phyloP scores from a whole-genome alignment of 306 rosid species.

The Vigna radiata region DNA sequence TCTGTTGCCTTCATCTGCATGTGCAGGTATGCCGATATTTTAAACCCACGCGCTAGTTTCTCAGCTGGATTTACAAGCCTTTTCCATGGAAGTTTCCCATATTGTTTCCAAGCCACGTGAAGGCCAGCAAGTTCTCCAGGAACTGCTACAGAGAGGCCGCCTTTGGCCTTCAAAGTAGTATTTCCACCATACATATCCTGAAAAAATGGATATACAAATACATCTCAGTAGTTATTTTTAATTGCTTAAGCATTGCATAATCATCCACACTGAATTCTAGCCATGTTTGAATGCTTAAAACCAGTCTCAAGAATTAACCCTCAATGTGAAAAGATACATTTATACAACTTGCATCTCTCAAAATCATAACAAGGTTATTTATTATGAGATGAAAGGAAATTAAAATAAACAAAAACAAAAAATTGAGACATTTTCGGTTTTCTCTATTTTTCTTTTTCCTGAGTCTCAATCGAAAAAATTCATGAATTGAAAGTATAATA shows the following conservation, averaged over 20 bases:
- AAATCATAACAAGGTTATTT: no score
- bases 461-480: neutral
- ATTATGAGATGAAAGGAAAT: neutral
- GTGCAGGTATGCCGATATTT: slow-evolving; percentile 69
- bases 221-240: neutral
- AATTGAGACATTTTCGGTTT: neutral
- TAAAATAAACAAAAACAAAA: neutral
- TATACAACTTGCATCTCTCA: no score
- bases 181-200: slow-evolving; percentile 82
- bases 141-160: slow-evolving; percentile 72
- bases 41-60: slow-evolving; percentile 76
- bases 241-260: neutral
- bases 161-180: slow-evolving; percentile 57
- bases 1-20: slow-evolving; percentile 62
- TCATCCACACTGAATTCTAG: no score
- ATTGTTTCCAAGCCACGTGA: slow-evolving; percentile 66
- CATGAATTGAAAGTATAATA: neutral
- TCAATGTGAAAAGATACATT: no score
- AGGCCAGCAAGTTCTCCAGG: slow-evolving; percentile 91
- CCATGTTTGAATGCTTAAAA: no score
- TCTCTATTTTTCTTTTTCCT: neutral
- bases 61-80: slow-evolving; percentile 76
- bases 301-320: no score
- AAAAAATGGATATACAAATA: neutral
- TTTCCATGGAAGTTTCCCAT: slow-evolving; percentile 83